phyloP scores from a whole-genome alignment of 2,329 filamentous ascomycete species.

The Fusarium chaquense region DNA sequence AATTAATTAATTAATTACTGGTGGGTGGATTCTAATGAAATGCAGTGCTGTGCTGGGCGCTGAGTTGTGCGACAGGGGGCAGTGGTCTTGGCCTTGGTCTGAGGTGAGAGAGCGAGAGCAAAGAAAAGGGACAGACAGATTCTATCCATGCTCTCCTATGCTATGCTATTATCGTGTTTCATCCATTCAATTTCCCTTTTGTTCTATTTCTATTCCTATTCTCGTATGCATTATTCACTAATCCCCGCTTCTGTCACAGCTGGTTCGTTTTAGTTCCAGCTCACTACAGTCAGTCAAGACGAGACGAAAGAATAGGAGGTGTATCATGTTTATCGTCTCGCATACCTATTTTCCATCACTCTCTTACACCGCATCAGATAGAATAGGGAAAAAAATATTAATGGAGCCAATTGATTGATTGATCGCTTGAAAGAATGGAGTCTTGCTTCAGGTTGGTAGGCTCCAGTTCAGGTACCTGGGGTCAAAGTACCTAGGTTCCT shows the following conservation, averaged over 20 bases:
- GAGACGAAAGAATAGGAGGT: constrained; percentile 8
- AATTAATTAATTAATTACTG: constrained; percentile 15
- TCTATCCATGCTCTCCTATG: constrained; percentile 26
- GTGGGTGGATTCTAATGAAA: constrained; percentile 32
- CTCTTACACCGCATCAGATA: constrained; percentile 39
- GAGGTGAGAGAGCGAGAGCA: neutral
- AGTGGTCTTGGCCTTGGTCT: neutral
- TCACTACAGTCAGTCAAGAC: constrained; percentile 2
- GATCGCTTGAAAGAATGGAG: constrained; percentile 1
- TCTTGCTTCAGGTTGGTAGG: constrained; percentile 38
- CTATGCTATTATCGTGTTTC: constrained; percentile 41
- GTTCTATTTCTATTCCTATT: constrained; percentile 10
- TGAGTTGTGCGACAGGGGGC: constrained; percentile 40
- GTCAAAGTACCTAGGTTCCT: constrained; percentile 37
- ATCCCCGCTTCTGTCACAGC: constrained; percentile 28
- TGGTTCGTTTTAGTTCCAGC: constrained; percentile 18
- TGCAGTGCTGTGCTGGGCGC: constrained; percentile 11
- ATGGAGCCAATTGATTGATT: constrained; percentile 15
- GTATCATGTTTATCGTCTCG: constrained; percentile 9
- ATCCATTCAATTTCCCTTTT: constrained; percentile 42
- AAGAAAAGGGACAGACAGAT: constrained; percentile 9
- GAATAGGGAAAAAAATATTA: constrained; percentile 11
- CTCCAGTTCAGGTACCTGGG: constrained; percentile 33
- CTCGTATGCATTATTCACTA: constrained; percentile 1
- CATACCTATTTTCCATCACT: constrained; percentile 5